These are phyloP conservation scores for Apodospora peruviana DNA, from an alignment of 495 filamentous ascomycete genomes.

Conservation along the genomic window DNA sequence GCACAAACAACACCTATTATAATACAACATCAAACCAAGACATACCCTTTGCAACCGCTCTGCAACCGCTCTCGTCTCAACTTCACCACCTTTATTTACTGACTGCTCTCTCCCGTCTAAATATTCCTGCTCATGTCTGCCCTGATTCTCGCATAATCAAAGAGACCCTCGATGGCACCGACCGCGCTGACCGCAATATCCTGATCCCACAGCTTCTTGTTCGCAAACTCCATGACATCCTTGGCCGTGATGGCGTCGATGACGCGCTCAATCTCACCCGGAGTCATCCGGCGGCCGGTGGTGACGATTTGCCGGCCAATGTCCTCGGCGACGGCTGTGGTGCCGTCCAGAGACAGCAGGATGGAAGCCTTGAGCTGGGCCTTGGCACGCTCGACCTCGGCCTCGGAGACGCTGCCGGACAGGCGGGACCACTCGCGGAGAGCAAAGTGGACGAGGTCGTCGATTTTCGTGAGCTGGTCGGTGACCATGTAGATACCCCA, in stretches of 20 bases:
- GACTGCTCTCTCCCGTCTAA: slow-evolving; percentile 17
- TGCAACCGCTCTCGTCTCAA: slow-evolving; percentile 18
- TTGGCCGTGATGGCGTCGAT: slow-evolving; percentile 87
- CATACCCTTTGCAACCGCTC: too few relatives aligned
- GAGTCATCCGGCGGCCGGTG: slow-evolving; percentile 82
- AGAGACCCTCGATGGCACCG: slow-evolving; percentile 81
- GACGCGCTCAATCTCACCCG: slow-evolving; percentile 89
- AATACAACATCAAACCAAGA: too few relatives aligned
- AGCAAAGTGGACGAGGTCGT: slow-evolving; percentile 96
- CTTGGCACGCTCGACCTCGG: slow-evolving; percentile 97
- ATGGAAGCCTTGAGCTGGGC: slow-evolving; percentile 98
- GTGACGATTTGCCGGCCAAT: slow-evolving; percentile 98
- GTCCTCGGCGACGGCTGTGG: slow-evolving; percentile 94
- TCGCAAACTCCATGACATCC: slow-evolving; percentile 93
- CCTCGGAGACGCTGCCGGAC: slow-evolving; percentile 73
- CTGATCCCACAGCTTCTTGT: slow-evolving; percentile 90
- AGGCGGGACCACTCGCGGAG: slow-evolving; percentile 97
- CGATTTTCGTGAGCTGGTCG: slow-evolving; percentile 77
- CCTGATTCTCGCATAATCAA: slow-evolving; percentile 87
- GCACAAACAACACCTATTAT: slow-evolving; percentile 32
- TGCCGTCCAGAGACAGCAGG: slow-evolving; percentile 93
- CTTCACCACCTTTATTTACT: not conserved
- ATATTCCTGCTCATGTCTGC: slow-evolving; percentile 85
- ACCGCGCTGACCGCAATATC: slow-evolving; percentile 91
- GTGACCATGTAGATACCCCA: slow-evolving; percentile 99